Conservation (phyloP, 345 rosid genomes). For the Moricandia arvensis region DNA sequence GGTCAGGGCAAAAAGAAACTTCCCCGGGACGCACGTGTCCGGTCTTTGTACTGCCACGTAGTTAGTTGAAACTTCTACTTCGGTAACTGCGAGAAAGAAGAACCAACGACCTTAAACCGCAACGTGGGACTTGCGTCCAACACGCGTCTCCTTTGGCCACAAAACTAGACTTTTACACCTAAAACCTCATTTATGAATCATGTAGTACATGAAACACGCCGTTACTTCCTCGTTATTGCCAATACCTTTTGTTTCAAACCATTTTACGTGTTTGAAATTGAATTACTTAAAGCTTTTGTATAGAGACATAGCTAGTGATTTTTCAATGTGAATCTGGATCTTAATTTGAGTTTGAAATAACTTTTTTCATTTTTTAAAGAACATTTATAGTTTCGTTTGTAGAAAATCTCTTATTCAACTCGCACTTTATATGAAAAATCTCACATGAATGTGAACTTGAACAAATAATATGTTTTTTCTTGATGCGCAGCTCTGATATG, state of each 20-base stretch:
- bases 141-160: conserved; percentile 24
- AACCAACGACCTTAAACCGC: conserved; percentile 8
- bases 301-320: neutral
- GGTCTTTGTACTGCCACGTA: neutral
- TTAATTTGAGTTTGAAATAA: neutral
- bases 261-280: neutral
- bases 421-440: neutral
- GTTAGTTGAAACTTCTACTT: neutral
- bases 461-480: neutral
- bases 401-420: neutral
- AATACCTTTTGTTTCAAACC: neutral
- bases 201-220: neutral
- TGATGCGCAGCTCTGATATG: neutral
- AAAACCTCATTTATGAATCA: conserved; percentile 8
- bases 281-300: neutral
- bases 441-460: neutral
- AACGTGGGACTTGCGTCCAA: conserved; percentile 28
- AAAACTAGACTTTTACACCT: conserved; percentile 10
- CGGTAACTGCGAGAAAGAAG: conserved; percentile 17
- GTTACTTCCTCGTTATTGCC: conserved; percentile 11
- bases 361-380: neutral
- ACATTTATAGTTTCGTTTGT: neutral
- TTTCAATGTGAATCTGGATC: neutral
- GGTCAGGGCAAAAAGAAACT: neutral
- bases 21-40: conserved; percentile 9